Evolutionary conservation across 2,329 filamentous ascomycete genomes (phyloP).

Genomic region (Fusarium continuum): DNA sequence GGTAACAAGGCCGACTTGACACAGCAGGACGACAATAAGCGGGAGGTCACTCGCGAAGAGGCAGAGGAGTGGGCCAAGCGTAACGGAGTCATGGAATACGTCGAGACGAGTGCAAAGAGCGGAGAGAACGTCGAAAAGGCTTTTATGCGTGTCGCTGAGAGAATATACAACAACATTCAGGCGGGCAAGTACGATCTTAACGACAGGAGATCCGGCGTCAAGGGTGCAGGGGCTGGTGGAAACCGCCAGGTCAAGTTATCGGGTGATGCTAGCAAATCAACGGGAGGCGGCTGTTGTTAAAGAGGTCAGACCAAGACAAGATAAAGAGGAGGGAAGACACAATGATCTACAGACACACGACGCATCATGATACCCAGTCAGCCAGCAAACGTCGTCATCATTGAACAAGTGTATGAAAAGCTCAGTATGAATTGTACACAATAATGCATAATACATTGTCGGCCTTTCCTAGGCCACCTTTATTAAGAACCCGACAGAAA

Average conservation of each 20-base stretch:
- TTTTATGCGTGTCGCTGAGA: constrained; percentile 91
- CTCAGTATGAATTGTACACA: constrained; percentile 45
- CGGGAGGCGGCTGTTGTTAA: constrained; percentile 60
- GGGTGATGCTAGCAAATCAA: constrained; percentile 52
- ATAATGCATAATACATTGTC: constrained; percentile 47
- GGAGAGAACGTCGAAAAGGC: constrained; percentile 93
- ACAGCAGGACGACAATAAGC: constrained; percentile 64
- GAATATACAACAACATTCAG: constrained; percentile 97
- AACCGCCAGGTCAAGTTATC: constrained; percentile 58
- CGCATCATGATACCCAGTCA: constrained; percentile 47
- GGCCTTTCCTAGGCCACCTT: constrained; percentile 31
- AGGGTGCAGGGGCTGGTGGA: constrained; percentile 68
- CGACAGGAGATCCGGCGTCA: constrained; percentile 90
- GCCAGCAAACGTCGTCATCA: constrained; percentile 37
- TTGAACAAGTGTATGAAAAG: constrained; percentile 41
- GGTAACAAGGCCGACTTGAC: constrained; percentile 94
- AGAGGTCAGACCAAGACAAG: constrained; percentile 26
- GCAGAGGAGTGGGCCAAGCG: constrained; percentile 87
- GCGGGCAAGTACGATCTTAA: constrained; percentile 94
- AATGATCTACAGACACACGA: constrained; percentile 35
- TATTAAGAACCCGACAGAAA: constrained; percentile 30
- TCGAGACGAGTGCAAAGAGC: constrained; percentile 96
- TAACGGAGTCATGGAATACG: constrained; percentile 91
- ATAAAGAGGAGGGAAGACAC: constrained; percentile 20
- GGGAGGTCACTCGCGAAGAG: constrained; percentile 83